phyloP scores from a whole-genome alignment of 331 rosid genomes.

The Pyrus hybrid region DNA sequence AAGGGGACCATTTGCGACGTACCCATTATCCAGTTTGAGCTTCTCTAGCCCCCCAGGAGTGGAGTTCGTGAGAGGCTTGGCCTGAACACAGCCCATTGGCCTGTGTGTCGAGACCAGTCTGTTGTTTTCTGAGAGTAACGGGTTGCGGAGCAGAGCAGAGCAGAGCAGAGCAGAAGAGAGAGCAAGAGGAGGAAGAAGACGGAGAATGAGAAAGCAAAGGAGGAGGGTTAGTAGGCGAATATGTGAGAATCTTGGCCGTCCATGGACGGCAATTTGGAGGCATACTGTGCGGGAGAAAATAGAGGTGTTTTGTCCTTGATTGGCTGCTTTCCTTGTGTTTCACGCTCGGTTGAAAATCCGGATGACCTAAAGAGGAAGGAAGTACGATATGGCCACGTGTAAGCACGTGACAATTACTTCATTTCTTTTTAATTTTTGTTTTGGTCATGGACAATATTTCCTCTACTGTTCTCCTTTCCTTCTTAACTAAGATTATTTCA shows the following conservation, averaged over 20 bases:
- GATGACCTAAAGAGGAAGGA: not conserved
- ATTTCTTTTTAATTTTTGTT: too few relatives aligned
- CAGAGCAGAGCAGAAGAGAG: too few relatives aligned
- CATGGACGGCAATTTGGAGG: constrained; percentile 67
- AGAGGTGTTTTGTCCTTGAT: not conserved
- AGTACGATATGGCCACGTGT: not conserved
- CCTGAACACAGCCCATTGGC: constrained; percentile 69
- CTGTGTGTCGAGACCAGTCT: not conserved
- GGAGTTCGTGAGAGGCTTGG: constrained; percentile 33
- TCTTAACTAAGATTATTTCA: too few relatives aligned
- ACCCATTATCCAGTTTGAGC: constrained; percentile 55
- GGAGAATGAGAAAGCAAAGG: constrained; percentile 1
- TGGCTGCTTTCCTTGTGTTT: constrained; percentile 14
- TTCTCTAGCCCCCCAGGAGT: constrained; percentile 26
- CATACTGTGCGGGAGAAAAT: constrained; percentile 6
- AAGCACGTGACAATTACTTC: not conserved
- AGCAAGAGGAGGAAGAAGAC: not conserved
- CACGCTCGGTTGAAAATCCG: constrained; percentile 12
- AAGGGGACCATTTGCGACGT: constrained; percentile 27
- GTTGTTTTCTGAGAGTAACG: not conserved
- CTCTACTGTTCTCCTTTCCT: too few relatives aligned
- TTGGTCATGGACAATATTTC: too few relatives aligned
- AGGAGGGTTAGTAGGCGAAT: constrained; percentile 2
- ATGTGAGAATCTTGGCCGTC: constrained; percentile 30
- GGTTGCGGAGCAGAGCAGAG: constrained; percentile 1